Conservation (phyloP, 2,329 filamentous ascomycete genomes). For the Neofusicoccum umdonicola region DNA sequence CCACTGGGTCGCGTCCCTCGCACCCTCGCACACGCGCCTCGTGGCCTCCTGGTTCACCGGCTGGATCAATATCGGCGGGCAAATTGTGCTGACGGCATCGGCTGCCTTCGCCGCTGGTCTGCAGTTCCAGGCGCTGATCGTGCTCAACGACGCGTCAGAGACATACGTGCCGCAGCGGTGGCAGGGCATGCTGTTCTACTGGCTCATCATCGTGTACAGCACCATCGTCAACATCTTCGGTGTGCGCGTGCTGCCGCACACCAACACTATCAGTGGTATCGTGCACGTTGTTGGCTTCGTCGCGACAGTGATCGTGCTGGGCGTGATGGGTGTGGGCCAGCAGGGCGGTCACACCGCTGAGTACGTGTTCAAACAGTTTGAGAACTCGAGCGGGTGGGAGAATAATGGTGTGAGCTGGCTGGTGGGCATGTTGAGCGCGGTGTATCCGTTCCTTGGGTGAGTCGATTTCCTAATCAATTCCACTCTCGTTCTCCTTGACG, state of each 20-base stretch:
- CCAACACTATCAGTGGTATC: slow-evolving; percentile 31
- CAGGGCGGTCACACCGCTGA: slow-evolving; percentile 22
- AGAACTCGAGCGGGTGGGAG: slow-evolving; percentile 25
- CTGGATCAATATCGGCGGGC: slow-evolving; percentile 49
- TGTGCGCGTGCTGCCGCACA: slow-evolving; percentile 35
- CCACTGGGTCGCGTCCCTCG: slow-evolving; percentile 46
- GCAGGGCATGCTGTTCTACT: slow-evolving; percentile 50
- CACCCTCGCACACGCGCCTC: slow-evolving; percentile 32
- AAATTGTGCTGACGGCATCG: slow-evolving; percentile 47
- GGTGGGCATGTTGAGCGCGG: slow-evolving; percentile 25
- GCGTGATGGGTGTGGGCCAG: slow-evolving; percentile 21
- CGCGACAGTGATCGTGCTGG: slow-evolving; percentile 23
- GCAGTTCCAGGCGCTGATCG: slow-evolving; percentile 45
- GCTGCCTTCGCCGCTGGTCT: slow-evolving; percentile 49
- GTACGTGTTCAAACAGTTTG: slow-evolving; percentile 24
- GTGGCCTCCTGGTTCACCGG: slow-evolving; percentile 39
- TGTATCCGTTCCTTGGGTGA: slow-evolving; percentile 25
- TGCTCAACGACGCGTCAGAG: slow-evolving; percentile 37
- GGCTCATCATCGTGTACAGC: slow-evolving; percentile 42
- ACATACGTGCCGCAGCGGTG: slow-evolving; percentile 43
- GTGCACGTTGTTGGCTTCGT: slow-evolving; percentile 21
- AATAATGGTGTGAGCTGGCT: slow-evolving; percentile 26
- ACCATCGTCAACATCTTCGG: slow-evolving; percentile 45
- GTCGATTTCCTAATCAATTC: background rate
- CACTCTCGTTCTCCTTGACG: background rate